Base-by-base conservation (phyloP, 169 alveolate genomes). In the Fabrea salina region DNA sequence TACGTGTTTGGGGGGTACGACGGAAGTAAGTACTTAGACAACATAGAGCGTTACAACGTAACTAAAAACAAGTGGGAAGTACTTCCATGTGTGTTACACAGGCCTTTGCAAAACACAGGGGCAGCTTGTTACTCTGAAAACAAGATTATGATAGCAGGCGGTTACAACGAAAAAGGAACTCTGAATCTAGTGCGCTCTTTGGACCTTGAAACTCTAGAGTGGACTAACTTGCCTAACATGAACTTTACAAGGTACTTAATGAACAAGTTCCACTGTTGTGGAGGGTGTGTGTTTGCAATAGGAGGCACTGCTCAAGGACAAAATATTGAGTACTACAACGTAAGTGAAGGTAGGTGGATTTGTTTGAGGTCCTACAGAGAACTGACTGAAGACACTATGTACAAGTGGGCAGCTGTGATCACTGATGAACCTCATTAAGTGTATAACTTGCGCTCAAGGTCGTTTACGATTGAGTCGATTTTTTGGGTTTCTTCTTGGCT, bases 1-100 rank as follows among this genome's bases (percentile, higher is more conserved):
- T 86, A 86, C 54, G 86, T 88, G 0, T 83, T 86, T 53, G 92
- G 92, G 0, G 92, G 92, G 1, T 86, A 86, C 39, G 92, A 86
- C 70, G 92, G 92, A 7, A 54, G 75, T 27, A 82, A 80, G 41
- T 78, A 88, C 74, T 37, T 86, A 51, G 92, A 86, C 64, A 83
- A 76, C 11, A 86, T 86, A 44, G 92, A 86, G 51, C 82, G 82
- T 43, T 86, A 57, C 40, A 59, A 67, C 47, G 72, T 86, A n/a
- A 7, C 27, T 4, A 75, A 80, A 7, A 41, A 72, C 19, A 50
- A 71, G 35, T 86, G 92, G 89, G 87, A 78, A 54, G 33, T 64
- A 7, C 27, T 86, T 5, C 66, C 32, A 7, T 77, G 80, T 41
- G 80, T 75, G 40, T 71, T 86, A 2, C 79, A 84, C 41, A 78